Base-by-base conservation (phyloP, 2,329 filamentous ascomycete genomes). In the Talaromyces sp. region DNA sequence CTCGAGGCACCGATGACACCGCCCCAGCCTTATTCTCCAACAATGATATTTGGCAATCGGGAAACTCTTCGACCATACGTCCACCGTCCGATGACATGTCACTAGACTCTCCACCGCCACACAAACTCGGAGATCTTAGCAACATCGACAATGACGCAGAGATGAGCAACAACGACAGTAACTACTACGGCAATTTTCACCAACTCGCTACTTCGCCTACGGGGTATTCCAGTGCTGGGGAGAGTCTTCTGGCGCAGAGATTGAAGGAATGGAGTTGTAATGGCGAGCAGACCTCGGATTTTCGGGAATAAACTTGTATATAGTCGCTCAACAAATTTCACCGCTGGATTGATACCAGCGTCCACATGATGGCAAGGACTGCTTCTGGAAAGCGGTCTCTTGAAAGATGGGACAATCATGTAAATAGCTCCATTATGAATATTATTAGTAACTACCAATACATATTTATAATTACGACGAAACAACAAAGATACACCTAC, bases 221-320 rank as follows among this genome's bases (percentile, higher is more conserved):
- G 67, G 8, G 73, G 72, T 59, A 74, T 72, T 56, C 62, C n/a
- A 60, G 84, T 3, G 77, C 76, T 1, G 81, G 84, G 4, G 88
- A 91, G 69, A 85, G 90, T 2, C 75, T 95, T 16, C 77, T 95
- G 16, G 90, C 90, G 11, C 86, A 86, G 71, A 83, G 86, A 62
- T 77, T 93, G 50, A 83, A 66, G 84, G 85, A 5, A 76, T 91
- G 5, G 88, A 86, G 40, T 77, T 82, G 12, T 76, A 81, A 7
- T 37, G 9, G 37, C 28, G 59, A 61, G 16, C 48, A 55, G 12
- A 37, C 2, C 11, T 40, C 54, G 12, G 35, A 39, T 42, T 42
- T 14, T 23, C 54, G 42, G 18, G 33, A 40, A 28, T 40, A 21
- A 57, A 23, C 16, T 21, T 42, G 21, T 42, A 37, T 42, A 57